Evolutionary conservation across 176 grass and related monocot genomes (phyloP).

Genomic region (Oryza meyeriana): DNA sequence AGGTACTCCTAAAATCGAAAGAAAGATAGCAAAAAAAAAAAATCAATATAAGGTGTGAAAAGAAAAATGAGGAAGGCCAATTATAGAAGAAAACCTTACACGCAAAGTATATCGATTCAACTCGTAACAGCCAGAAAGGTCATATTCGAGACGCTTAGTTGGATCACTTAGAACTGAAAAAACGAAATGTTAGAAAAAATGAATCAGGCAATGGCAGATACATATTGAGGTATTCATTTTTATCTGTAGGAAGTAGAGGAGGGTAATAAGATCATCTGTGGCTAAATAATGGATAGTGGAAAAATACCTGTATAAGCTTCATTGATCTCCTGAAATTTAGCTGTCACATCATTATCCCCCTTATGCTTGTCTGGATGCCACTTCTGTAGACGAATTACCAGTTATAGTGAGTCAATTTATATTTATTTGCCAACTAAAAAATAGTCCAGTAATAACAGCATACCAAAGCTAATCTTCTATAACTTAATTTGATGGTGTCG

Average conservation of each 20-base stretch:
- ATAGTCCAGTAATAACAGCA: background rate
- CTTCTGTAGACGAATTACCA: constrained; percentile 33
- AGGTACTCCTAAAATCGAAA: constrained; percentile 70
- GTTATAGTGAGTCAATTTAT: background rate
- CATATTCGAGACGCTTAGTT: constrained; percentile 60
- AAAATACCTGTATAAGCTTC: constrained; percentile 65
- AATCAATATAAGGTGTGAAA: background rate
- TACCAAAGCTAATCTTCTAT: constrained; percentile 69
- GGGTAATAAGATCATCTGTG: background rate
- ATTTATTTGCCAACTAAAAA: background rate
- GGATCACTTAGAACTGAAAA: constrained; percentile 74
- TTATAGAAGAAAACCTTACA: constrained; percentile 40
- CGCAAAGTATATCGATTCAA: constrained; percentile 58
- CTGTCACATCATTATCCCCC: constrained; percentile 55
- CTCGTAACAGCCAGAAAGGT: constrained; percentile 59
- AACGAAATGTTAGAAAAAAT: background rate
- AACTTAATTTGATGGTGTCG: constrained; percentile 75
- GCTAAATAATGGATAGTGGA: background rate
- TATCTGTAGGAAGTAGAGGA: background rate
- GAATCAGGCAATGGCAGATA: background rate
- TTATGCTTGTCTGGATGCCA: constrained; percentile 85
- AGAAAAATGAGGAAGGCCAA: background rate
- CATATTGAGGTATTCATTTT: background rate
- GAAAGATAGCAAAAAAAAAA: background rate
- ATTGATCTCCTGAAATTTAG: constrained; percentile 85